A percentile compares a stretch with the other conserved stretches of the same genome.
Evolutionary conservation across 371 early-diverging fungal genomes (phyloP).

Genomic region (Blyttiomyces sp.): DNA sequence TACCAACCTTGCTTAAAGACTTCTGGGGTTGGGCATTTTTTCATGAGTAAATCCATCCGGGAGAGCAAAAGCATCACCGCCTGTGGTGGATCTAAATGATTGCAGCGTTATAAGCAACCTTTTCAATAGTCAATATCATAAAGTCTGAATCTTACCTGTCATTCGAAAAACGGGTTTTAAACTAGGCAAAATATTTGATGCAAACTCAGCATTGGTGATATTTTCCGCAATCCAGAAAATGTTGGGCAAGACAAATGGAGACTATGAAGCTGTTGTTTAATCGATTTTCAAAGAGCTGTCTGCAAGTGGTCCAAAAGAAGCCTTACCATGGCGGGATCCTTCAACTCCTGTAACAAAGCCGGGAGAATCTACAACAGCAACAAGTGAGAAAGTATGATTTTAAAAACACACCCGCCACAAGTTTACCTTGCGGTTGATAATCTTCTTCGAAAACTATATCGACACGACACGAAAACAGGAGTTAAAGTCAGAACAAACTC

Average conservation of each 20-base stretch:
- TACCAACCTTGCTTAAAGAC: conserved; percentile 17
- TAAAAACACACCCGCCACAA: background rate
- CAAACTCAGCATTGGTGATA: conserved; percentile 63
- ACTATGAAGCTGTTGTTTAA: conserved; percentile 27
- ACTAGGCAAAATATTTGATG: conserved; percentile 56
- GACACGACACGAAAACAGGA: too few relatives aligned
- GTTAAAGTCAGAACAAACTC: background rate
- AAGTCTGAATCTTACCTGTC: conserved; percentile 54
- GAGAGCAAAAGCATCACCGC: conserved; percentile 57
- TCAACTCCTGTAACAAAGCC: conserved; percentile 67
- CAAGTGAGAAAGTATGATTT: background rate
- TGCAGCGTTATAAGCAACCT: background rate
- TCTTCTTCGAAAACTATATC: conserved; percentile 71
- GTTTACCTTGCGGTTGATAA: conserved; percentile 22
- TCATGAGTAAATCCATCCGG: conserved; percentile 44
- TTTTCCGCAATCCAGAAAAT: conserved; percentile 65
- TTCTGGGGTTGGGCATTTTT: conserved; percentile 21
- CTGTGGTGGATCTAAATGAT: conserved; percentile 49
- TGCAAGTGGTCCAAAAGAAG: background rate
- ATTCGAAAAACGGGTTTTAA: conserved; percentile 64
- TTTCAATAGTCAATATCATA: conserved; percentile 26
- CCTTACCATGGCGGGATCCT: conserved; percentile 54
- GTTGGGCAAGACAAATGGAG: conserved; percentile 73
- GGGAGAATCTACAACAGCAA: conserved; percentile 59
- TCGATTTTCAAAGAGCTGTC: background rate